These are phyloP conservation scores for Arabidopsis lyrata DNA, from an alignment of 441 rosid species.

Conservation along the genomic window DNA sequence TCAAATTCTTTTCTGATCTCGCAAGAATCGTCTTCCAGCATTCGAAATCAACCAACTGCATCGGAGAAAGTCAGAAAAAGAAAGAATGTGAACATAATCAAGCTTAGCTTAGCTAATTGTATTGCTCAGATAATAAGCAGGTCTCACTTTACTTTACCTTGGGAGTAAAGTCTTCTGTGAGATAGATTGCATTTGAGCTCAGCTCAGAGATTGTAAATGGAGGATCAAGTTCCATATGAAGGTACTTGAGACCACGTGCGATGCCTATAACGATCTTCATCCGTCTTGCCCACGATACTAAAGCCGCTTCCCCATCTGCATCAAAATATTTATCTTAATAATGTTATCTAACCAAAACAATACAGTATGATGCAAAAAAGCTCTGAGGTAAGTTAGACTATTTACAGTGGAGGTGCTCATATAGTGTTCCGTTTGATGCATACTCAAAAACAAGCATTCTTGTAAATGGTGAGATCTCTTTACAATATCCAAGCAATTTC, in stretches of 20 bases:
- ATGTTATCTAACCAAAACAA: conserved; percentile 8
- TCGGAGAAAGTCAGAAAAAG: conserved; percentile 24
- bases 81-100: neutral
- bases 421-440: conserved; percentile 95
- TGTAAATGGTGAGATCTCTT: conserved; percentile 79
- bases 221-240: conserved; percentile 86
- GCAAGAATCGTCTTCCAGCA: conserved; percentile 94
- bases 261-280: conserved; percentile 92
- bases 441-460: conserved; percentile 96
- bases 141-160: conserved; percentile 60
- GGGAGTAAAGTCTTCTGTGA: conserved; percentile 94
- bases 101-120: conserved; percentile 24
- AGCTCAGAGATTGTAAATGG: conserved; percentile 94
- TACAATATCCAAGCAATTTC: conserved; percentile 86
- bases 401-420: conserved; percentile 96
- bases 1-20: conserved; percentile 90
- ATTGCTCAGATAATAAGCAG: conserved; percentile 17
- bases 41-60: conserved; percentile 95
- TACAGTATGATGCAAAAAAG: conserved; percentile 4
- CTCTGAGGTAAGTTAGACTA: conserved; percentile 32
- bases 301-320: conserved; percentile 91
- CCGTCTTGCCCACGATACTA: conserved; percentile 85
- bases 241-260: conserved; percentile 89
- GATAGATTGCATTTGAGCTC: conserved; percentile 88
- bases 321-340: conserved; percentile 13